Evolutionary conservation across 2,329 filamentous ascomycete genomes (phyloP), one percentile per base, ranked within the genome.

Genomic region (Zasmidium citrigriseum): DNA sequence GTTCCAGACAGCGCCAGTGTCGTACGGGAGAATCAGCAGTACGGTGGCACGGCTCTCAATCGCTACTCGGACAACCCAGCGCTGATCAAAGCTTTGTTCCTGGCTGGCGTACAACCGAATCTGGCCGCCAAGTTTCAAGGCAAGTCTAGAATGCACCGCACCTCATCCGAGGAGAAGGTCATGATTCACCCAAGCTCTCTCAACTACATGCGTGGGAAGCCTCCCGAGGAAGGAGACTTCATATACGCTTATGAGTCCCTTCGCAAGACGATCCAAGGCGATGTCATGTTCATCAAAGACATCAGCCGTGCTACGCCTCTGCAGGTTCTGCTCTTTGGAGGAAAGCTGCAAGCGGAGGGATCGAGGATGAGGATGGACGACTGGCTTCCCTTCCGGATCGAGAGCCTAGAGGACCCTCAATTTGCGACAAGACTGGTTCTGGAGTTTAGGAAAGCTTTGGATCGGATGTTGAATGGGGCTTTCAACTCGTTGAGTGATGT

Each of bases 21-120:
- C 21, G 12, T n/a, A 4, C 25, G 18, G 11, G 49, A 21, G 9
- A 49, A 23, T 60, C 1, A 53, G 56, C 3, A 54, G 23, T 67
- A 66, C 27, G 65, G 68, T 3, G 64, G 66, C 10, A 34, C 44
- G 4, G 53, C 45, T 2, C 64, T 81, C 27, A 83, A 84, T 57
- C 63, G 69, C 24, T 79, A 82, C 64, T 78, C 80, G 2, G 57
- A 71, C 29, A 77, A 77, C 41, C 56, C 69, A 1, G 66, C 72
- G 1, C 70, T 84, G 23, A 72, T 83, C 54, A 81, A 79, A 58
- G 75, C 77, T 14, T 68, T 84, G n/a, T 62, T 77, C 3, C 60
- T 78, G 12, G 76, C 79, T 18, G 78, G 78, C 11, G 64, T 77
- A 21, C 75, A 77, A 55, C 78, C 79, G 2, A 81, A 82, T 52